phyloP scores from a whole-genome alignment of 257 asterid species.

The Apocynum venetum region DNA sequence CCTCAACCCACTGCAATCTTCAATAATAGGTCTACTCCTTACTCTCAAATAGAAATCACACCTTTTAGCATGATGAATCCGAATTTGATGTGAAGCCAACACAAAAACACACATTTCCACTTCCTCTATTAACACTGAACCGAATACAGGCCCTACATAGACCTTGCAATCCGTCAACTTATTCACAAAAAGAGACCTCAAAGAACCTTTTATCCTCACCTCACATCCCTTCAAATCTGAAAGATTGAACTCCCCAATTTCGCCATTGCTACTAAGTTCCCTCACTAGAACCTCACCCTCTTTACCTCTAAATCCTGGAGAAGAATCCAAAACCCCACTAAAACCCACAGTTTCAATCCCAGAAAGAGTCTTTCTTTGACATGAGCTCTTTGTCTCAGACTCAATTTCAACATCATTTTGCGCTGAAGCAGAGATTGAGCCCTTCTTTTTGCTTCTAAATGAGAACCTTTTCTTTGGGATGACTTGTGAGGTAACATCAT shows the following conservation, averaged over 20 bases:
- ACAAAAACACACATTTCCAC: slow-evolving; percentile 58
- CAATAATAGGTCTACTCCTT: slow-evolving; percentile 91
- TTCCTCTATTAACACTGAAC: slow-evolving; percentile 75
- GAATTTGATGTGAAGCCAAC: slow-evolving; percentile 79
- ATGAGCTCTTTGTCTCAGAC: slow-evolving; percentile 20
- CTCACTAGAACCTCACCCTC: slow-evolving; percentile 44
- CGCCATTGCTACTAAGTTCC: slow-evolving; percentile 39
- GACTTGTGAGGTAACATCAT: slow-evolving; percentile 50
- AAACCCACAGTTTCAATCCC: slow-evolving; percentile 23
- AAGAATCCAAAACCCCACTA: slow-evolving; percentile 29
- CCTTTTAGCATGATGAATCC: slow-evolving; percentile 64
- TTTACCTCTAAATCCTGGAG: slow-evolving; percentile 57
- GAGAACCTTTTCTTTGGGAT: slow-evolving; percentile 83
- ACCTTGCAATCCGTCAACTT: slow-evolving; percentile 54
- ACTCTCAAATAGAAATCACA: slow-evolving; percentile 77
- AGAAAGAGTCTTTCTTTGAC: neutral
- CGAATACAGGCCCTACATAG: slow-evolving; percentile 55
- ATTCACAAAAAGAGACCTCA: slow-evolving; percentile 74
- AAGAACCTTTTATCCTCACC: slow-evolving; percentile 61
- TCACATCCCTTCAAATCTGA: slow-evolving; percentile 60
- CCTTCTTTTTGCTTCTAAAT: slow-evolving; percentile 61
- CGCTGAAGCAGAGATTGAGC: slow-evolving; percentile 9
- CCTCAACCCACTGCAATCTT: slow-evolving; percentile 60
- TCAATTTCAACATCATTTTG: slow-evolving; percentile 13
- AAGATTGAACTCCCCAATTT: slow-evolving; percentile 60